Base-by-base conservation (phyloP, 73 alveolate species). In the Symbiodinium natans region DNA sequence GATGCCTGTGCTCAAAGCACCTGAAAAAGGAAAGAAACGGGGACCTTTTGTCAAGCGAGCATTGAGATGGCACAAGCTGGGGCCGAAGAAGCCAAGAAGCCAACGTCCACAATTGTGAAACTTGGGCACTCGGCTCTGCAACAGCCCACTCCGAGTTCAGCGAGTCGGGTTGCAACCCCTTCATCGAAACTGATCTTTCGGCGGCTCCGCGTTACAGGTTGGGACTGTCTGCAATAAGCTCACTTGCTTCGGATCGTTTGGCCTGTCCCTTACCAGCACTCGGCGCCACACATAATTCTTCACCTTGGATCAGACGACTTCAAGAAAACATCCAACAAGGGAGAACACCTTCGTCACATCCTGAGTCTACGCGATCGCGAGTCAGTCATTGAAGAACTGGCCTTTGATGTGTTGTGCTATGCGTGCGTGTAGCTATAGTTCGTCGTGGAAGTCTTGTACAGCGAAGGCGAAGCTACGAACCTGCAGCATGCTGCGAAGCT, bases 231-330 rank as follows among this genome's bases (percentile, higher is more conserved):
- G 95, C 95, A 89, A 68, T 1, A 89, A 77, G 82, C 75, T 41
- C 85, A 89, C 77, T 39, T 63, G 43, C 42, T 33, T 89, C 38
- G 80, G 80, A 36, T 63, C 80, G 38, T 68, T 86, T 23, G 95
- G 95, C 48, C 95, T 68, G 21, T 52, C 95, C 48, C 43, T 27
- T 33, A 80, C 95, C 48, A 89, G 46, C 36, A 89, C 95, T n/a
- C 73, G 21, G 21, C 95, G 95, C 95, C 95, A 89, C 9, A 89
- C 95, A 41, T 89, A 89, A 86, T 89, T 89, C 43, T 63, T 38
- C 84, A 74, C 84, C 84, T 74, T 2, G 84, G 1, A n/a, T n/a
- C n/a, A n/a, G n/a, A n/a, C n/a, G n/a, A n/a, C n/a, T n/a, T n/a
- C n/a, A n/a, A n/a, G 77, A 8, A 59, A 19, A 13, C 8, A 8